Percentiles rank a stretch among this genome's conserved stretches.
Conservation (phyloP, 345 rosid genomes). For the Brassica juncea region DNA sequence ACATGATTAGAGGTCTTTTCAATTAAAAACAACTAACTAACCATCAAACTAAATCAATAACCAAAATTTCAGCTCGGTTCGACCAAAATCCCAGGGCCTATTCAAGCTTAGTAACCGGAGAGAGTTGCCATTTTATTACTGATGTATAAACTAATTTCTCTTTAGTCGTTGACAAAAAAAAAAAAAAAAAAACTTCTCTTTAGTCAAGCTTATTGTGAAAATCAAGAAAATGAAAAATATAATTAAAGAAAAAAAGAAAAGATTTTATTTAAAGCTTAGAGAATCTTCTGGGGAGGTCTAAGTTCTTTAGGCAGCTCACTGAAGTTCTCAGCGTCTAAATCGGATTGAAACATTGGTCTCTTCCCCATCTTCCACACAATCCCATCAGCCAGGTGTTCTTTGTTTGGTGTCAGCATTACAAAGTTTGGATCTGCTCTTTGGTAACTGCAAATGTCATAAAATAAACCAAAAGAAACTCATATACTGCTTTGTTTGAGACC, state of each 20-base stretch:
- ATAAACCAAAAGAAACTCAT: neutral
- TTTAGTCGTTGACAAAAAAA: no score
- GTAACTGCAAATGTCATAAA: constrained; percentile 54
- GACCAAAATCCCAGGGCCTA: no score
- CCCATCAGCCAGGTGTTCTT: constrained; percentile 90
- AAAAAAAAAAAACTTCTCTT: no score
- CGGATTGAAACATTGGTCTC: constrained; percentile 76
- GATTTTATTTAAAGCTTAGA: constrained; percentile 38
- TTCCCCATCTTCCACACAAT: constrained; percentile 65
- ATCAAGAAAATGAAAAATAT: neutral
- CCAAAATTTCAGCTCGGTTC: neutral
- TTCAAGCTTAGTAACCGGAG: neutral
- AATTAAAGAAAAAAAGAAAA: neutral
- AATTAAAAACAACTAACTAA: neutral
- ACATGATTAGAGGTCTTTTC: neutral
- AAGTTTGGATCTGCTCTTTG: constrained; percentile 93
- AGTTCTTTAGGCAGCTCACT: constrained; percentile 64
- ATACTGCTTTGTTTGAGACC: neutral
- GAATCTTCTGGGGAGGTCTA: constrained; percentile 65
- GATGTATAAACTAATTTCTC: no score
- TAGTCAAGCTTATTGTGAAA: constrained; percentile 3
- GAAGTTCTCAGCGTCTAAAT: constrained; percentile 69
- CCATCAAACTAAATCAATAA: neutral
- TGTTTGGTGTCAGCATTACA: constrained; percentile 83
- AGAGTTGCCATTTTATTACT: neutral